Percentiles rank a stretch among this genome's conserved stretches.
phyloP scores from a whole-genome alignment of 176 grass and related monocot species.

The Tuctoria greenei region DNA sequence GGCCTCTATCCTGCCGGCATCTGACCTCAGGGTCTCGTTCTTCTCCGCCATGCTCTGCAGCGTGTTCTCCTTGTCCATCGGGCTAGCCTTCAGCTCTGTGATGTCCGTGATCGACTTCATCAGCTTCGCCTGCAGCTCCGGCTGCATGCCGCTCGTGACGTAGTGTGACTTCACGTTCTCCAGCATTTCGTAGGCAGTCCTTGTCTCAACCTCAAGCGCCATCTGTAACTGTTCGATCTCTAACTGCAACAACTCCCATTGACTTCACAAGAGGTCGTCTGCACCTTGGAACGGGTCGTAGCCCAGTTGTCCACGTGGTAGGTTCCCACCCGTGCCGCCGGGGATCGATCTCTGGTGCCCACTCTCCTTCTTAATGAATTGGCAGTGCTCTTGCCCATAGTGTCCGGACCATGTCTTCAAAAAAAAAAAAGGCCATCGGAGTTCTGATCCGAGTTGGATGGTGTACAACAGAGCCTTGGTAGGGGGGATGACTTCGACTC shows the following conservation, averaged over 20 bases:
- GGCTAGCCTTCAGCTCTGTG: constrained; percentile 60
- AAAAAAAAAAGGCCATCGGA: too few relatives aligned
- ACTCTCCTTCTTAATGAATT: too few relatives aligned
- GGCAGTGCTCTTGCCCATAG: too few relatives aligned
- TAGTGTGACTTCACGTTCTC: constrained; percentile 43
- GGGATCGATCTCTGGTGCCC: too few relatives aligned
- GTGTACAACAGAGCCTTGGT: too few relatives aligned
- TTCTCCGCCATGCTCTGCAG: constrained; percentile 75
- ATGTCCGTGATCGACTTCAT: constrained; percentile 55
- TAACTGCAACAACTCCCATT: constrained; percentile 31
- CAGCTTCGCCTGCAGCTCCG: constrained; percentile 66
- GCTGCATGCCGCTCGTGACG: constrained; percentile 18
- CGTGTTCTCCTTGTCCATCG: constrained; percentile 89
- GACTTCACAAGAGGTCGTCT: not conserved
- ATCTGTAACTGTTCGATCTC: constrained; percentile 59
- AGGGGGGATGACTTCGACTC: too few relatives aligned
- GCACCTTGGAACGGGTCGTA: too few relatives aligned
- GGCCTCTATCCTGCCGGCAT: constrained; percentile 32
- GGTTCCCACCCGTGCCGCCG: too few relatives aligned
- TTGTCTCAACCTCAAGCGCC: constrained; percentile 62
- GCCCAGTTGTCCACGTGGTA: too few relatives aligned
- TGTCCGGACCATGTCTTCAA: too few relatives aligned
- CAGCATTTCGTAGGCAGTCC: constrained; percentile 39
- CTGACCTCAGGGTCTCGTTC: constrained; percentile 57
- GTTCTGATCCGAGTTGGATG: too few relatives aligned